These are phyloP conservation scores for Phytomonas sp. DNA, from an alignment of 208 protist species.

Conservation along the genomic window DNA sequence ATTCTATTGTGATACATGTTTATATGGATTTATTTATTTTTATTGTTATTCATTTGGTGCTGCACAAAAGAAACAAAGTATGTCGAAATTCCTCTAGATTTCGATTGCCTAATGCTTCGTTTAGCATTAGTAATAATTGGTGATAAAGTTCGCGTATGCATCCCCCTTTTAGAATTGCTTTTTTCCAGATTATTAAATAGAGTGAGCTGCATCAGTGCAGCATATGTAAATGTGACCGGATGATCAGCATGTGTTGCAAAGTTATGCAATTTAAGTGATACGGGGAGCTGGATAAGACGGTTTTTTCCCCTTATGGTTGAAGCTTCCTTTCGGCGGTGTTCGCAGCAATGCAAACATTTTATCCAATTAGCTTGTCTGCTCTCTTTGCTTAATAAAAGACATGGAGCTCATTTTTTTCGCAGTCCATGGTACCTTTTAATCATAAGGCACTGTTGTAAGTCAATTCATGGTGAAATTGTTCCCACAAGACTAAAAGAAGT, in stretches of 20 bases:
- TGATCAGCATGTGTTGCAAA: background rate
- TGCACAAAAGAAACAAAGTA: background rate
- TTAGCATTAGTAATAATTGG: background rate
- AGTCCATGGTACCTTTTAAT: background rate
- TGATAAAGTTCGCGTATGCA: background rate
- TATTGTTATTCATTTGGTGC: background rate
- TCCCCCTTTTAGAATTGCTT: background rate
- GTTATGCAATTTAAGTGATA: background rate
- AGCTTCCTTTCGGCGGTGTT: background rate
- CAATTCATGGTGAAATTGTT: background rate
- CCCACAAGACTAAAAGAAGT: background rate
- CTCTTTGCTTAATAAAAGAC: slow-evolving; percentile 3
- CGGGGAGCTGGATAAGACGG: background rate
- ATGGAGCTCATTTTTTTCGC: background rate
- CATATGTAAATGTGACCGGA: background rate
- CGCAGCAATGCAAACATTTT: background rate
- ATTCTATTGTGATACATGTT: background rate
- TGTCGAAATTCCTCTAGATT: background rate
- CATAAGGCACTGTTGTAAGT: background rate
- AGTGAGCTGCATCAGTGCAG: background rate
- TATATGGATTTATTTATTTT: background rate
- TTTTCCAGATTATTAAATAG: slow-evolving; percentile 1
- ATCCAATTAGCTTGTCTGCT: slow-evolving; percentile 7
- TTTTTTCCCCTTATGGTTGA: slow-evolving; percentile 1
- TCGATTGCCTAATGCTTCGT: background rate